These are phyloP conservation scores for Mortierella hygrophila DNA, from an alignment of 192 early-diverging fungal species.

Conservation along the genomic window DNA sequence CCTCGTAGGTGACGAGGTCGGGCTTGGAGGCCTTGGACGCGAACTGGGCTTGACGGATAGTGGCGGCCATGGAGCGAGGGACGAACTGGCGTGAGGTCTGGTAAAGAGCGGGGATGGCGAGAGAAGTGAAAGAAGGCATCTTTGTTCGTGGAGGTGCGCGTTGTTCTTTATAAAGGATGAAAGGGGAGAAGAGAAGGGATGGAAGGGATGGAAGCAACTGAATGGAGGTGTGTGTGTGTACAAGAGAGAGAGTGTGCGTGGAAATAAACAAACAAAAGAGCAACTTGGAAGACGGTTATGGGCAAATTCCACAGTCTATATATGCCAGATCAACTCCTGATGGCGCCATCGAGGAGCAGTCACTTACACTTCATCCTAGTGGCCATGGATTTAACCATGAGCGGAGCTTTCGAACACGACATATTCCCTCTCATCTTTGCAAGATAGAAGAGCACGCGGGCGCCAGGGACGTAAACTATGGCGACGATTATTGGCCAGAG, in stretches of 20 bases:
- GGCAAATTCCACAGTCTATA: neutral
- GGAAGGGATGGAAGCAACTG: neutral
- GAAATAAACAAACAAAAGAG: neutral
- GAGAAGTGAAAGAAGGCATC: constrained; percentile 54
- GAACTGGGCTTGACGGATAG: constrained; percentile 40
- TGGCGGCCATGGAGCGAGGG: constrained; percentile 41
- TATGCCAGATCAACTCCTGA: neutral
- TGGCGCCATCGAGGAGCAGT: neutral
- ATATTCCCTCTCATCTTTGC: neutral
- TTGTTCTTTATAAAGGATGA: neutral
- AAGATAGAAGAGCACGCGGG: neutral
- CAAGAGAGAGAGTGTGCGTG: neutral
- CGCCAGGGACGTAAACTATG: neutral
- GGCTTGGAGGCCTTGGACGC: constrained; percentile 32
- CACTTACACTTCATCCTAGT: neutral
- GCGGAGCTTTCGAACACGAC: neutral
- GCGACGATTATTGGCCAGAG: neutral
- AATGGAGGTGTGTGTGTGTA: too few species aligned
- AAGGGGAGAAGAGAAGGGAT: neutral
- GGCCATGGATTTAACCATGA: neutral
- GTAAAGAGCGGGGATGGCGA: constrained; percentile 55
- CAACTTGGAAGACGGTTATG: neutral
- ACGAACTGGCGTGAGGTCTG: constrained; percentile 49
- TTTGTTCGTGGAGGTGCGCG: neutral
- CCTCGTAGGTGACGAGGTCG: constrained; percentile 48